Evolutionary conservation across 2,329 filamentous ascomycete genomes (phyloP).

Genomic region (Colletotrichum aenigma): DNA sequence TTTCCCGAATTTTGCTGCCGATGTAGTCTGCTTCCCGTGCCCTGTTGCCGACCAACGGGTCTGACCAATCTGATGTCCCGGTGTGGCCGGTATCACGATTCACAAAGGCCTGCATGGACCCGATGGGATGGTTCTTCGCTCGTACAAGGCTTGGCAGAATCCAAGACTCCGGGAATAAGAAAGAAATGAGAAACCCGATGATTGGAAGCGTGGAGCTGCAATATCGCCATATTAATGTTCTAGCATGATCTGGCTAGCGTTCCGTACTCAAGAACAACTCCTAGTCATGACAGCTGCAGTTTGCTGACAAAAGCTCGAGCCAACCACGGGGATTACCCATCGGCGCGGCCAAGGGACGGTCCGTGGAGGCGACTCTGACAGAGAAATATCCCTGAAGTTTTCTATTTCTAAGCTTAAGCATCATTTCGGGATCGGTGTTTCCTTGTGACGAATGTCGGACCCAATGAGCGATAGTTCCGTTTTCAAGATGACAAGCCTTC

Average conservation of each 20-base stretch:
- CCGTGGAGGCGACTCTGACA: not conserved
- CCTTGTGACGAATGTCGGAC: not conserved
- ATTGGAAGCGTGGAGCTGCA: not conserved
- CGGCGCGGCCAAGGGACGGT: not conserved
- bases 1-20: not conserved
- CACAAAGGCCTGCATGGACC: not conserved
- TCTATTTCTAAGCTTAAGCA: not conserved
- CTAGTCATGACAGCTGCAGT: not conserved
- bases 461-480: not conserved
- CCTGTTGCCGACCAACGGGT: not conserved
- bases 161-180: not conserved
- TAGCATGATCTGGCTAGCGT: not conserved
- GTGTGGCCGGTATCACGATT: not conserved
- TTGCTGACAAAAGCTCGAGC: not conserved
- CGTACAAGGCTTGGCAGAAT: not conserved
- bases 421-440: not conserved
- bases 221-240: not conserved
- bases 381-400: not conserved
- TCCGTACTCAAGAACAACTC: fast-evolving
- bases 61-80: not conserved
- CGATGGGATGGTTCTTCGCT: not conserved
- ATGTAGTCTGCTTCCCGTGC: not conserved
- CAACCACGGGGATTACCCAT: not conserved
- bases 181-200: fast-evolving
- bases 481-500: not conserved